phyloP scores from a whole-genome alignment of 768 basidiomycete species.

The Collybia sp. region DNA sequence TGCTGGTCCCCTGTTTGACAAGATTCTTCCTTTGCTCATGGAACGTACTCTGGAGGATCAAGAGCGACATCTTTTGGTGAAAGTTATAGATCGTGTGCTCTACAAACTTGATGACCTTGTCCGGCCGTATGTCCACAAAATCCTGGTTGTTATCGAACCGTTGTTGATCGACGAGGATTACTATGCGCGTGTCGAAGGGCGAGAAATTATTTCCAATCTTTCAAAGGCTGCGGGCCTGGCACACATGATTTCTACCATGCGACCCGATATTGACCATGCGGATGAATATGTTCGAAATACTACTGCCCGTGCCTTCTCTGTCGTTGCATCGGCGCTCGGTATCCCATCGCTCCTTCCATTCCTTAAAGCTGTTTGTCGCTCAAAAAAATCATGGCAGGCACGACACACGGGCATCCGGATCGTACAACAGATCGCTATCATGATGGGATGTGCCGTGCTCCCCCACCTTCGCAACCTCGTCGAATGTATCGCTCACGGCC shows the following conservation, averaged over 20 bases:
- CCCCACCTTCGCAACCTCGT: constrained; percentile 97
- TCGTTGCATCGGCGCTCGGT: constrained; percentile 97
- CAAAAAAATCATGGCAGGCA: constrained; percentile 99
- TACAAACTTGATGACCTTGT: constrained; percentile 99
- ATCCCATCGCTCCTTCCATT: constrained; percentile 97
- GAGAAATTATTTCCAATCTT: constrained; percentile 98
- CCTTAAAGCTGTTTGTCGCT: constrained; percentile 96
- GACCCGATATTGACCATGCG: constrained; percentile 98
- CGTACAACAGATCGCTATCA: constrained; percentile 98
- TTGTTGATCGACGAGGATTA: constrained; percentile 98
- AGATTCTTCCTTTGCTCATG: constrained; percentile 97
- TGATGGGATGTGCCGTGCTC: constrained; percentile 99
- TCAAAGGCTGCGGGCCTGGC: constrained; percentile 98
- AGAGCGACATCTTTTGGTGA: constrained; percentile 95
- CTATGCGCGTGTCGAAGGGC: constrained; percentile 94
- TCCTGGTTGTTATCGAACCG: constrained; percentile 98
- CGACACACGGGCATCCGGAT: constrained; percentile 99
- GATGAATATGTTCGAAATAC: constrained; percentile 99
- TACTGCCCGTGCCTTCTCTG: constrained; percentile 97
- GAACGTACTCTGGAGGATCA: constrained; percentile 97
- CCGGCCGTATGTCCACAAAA: constrained; percentile 98
- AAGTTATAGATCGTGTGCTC: constrained; percentile 97
- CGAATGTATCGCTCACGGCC: constrained; percentile 89
- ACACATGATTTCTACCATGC: constrained; percentile 99
- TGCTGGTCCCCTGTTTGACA: constrained; percentile 97